phyloP scores from a whole-genome alignment of 2,329 filamentous ascomycete species.

The Xylariaceae sp. region DNA sequence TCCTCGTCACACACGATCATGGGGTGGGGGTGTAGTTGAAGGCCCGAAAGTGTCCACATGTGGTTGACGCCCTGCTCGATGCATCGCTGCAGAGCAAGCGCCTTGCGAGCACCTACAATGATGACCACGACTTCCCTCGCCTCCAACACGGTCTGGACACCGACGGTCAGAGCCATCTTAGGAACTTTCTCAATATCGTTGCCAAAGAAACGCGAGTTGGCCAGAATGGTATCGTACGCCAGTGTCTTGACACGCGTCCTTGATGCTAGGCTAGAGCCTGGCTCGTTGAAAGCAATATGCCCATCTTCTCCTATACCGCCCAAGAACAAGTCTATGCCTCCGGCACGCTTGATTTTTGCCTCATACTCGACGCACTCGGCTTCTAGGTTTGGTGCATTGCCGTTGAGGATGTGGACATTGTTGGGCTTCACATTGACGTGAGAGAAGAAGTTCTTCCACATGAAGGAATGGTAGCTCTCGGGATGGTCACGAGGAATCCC shows the following conservation, averaged over 20 bases:
- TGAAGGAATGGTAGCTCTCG: slow-evolving; percentile 87
- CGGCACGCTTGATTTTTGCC: slow-evolving; percentile 70
- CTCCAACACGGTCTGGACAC: slow-evolving; percentile 81
- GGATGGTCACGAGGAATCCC: slow-evolving; percentile 80
- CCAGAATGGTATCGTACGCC: slow-evolving; percentile 83
- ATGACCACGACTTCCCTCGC: slow-evolving; percentile 82
- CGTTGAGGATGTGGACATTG: slow-evolving; percentile 84
- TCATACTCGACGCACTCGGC: slow-evolving; percentile 81
- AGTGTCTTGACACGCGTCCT: slow-evolving; percentile 84
- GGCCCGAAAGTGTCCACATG: slow-evolving; percentile 84
- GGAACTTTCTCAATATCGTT: slow-evolving; percentile 75
- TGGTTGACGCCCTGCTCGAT: slow-evolving; percentile 84
- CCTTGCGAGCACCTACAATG: slow-evolving; percentile 80
- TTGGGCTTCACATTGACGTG: slow-evolving; percentile 78
- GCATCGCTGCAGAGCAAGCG: slow-evolving; percentile 76
- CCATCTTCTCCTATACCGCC: slow-evolving; percentile 85
- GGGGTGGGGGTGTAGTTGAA: slow-evolving; percentile 80
- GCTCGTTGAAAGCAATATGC: slow-evolving; percentile 90
- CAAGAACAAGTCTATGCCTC: slow-evolving; percentile 84
- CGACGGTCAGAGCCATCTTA: slow-evolving; percentile 81
- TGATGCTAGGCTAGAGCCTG: slow-evolving; percentile 75
- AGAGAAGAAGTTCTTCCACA: slow-evolving; percentile 92
- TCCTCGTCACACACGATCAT: slow-evolving; percentile 86
- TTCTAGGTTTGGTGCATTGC: slow-evolving; percentile 74
- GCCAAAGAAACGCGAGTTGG: slow-evolving; percentile 82